A percentile compares a stretch with the other conserved stretches of the same genome.
Conservation (phyloP, 2,329 filamentous ascomycete genomes). For the Talaromyces verruculosus region DNA sequence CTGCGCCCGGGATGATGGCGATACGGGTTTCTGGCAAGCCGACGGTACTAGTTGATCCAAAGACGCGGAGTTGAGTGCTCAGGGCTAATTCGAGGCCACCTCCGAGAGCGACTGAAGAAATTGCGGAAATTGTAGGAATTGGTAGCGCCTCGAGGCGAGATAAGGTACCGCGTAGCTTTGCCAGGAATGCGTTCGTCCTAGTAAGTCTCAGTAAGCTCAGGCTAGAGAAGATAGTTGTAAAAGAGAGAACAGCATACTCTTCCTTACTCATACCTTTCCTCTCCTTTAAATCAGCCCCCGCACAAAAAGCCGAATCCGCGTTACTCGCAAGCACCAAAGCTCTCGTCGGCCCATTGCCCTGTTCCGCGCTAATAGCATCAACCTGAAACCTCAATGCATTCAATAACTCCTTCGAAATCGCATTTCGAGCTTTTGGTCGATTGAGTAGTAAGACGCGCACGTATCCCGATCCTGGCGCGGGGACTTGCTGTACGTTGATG, state of each 20-base stretch:
- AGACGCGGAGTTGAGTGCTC: conserved; percentile 83
- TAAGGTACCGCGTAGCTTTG: conserved; percentile 73
- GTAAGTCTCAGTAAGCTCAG: conserved; percentile 3
- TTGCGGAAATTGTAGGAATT: conserved; percentile 85
- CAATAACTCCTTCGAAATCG: conserved; percentile 78
- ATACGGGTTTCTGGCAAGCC: conserved; percentile 88
- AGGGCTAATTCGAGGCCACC: conserved; percentile 93
- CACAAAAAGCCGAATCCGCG: conserved; percentile 85
- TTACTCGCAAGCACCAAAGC: conserved; percentile 82
- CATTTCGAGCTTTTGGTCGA: conserved; percentile 80
- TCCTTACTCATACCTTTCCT: conserved; percentile 70
- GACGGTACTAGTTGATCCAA: conserved; percentile 73
- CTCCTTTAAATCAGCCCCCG: conserved; percentile 93
- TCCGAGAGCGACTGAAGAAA: conserved; percentile 82
- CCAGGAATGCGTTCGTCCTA: conserved; percentile 78
- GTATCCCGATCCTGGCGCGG: conserved; percentile 75
- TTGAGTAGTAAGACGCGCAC: conserved; percentile 89
- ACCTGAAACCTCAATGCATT: conserved; percentile 70
- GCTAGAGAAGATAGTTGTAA: not conserved
- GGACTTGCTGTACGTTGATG: conserved; percentile 70
- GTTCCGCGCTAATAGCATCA: conserved; percentile 65
- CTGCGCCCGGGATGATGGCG: conserved; percentile 91
- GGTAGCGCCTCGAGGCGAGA: conserved; percentile 70
- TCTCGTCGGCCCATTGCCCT: conserved; percentile 62
- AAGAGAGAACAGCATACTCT: conserved; percentile 60